These are phyloP conservation scores for Pichia kudriavzevii DNA, from an alignment of 1,139 yeast genomes.

Conservation along the genomic window DNA sequence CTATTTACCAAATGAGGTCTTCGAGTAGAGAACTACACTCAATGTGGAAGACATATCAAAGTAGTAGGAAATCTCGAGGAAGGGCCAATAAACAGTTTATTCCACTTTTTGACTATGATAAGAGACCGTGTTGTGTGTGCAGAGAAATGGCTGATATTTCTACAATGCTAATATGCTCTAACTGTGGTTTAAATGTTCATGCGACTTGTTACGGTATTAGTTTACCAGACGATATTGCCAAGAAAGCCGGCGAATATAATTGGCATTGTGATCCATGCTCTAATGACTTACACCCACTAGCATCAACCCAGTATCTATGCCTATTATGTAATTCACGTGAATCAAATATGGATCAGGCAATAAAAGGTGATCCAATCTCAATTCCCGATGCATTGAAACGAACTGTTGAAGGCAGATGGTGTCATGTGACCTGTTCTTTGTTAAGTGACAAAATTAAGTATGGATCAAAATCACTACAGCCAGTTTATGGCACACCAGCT, in stretches of 20 bases:
- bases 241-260: conserved; percentile 26
- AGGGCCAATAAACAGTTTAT: conserved; percentile 6
- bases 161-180: conserved; percentile 48
- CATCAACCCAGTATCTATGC: conserved; percentile 57
- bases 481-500: conserved; percentile 31
- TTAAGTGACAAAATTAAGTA: conserved; percentile 39
- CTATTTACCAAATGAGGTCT: conserved; percentile 18
- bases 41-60: conserved; percentile 18
- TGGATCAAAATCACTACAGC: conserved; percentile 37
- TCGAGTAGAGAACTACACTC: conserved; percentile 19
- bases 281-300: conserved; percentile 57
- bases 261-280: conserved; percentile 86
- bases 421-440: conserved; percentile 70
- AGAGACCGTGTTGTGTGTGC: conserved; percentile 51
- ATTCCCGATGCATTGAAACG: conserved; percentile 66
- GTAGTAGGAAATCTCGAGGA: conserved; percentile 11
- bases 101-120: conserved; percentile 24
- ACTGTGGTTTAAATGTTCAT: conserved; percentile 72
- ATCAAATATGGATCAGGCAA: conserved; percentile 38
- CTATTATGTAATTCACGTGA: conserved; percentile 56
- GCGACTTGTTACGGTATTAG: conserved; percentile 58
- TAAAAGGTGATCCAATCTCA: conserved; percentile 34
- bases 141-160: conserved; percentile 32
- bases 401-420: conserved; percentile 69
- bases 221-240: conserved; percentile 19